phyloP scores from a whole-genome alignment of 2,329 filamentous ascomycete genomes.

The Alternaria sp. region DNA sequence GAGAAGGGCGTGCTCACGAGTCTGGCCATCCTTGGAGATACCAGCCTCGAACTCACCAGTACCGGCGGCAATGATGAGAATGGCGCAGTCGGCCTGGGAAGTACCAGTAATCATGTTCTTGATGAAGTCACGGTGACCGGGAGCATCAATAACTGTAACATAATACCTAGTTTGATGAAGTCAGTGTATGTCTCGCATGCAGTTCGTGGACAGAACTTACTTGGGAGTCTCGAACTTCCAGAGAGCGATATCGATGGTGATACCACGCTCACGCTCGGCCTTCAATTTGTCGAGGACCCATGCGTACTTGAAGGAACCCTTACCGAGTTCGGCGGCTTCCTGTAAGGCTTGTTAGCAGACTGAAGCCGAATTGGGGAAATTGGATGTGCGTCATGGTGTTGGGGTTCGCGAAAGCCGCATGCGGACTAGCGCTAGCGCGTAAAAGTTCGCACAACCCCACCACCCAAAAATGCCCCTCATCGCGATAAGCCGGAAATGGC shows the following conservation, averaged over 20 bases:
- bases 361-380: not conserved
- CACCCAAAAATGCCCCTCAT: constrained; percentile 47
- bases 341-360: constrained; percentile 55
- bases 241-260: constrained; percentile 99
- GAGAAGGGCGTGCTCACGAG: constrained; percentile 99
- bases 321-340: constrained; percentile 99
- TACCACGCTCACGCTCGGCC: constrained; percentile 99
- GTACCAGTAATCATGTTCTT: constrained; percentile 99
- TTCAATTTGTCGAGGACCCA: constrained; percentile 99
- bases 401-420: constrained; percentile 37
- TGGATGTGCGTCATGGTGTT: constrained; percentile 43
- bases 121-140: constrained; percentile 99
- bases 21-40: constrained; percentile 99
- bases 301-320: constrained; percentile 99
- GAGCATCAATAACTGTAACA: constrained; percentile 46
- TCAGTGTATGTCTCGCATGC: too few species aligned
- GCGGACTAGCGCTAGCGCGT: constrained; percentile 44
- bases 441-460: constrained; percentile 51
- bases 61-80: constrained; percentile 99
- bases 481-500: constrained; percentile 43
- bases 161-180: too few species aligned
- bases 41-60: constrained; percentile 99
- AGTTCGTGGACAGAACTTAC: too few species aligned
- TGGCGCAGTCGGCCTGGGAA: constrained; percentile 99
- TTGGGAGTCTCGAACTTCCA: constrained; percentile 99